A percentile compares a stretch with the other conserved stretches of the same genome.
phyloP scores from a whole-genome alignment of 1,284 basidiomycete genomes.

The Moesziomyces parantarcticus region DNA sequence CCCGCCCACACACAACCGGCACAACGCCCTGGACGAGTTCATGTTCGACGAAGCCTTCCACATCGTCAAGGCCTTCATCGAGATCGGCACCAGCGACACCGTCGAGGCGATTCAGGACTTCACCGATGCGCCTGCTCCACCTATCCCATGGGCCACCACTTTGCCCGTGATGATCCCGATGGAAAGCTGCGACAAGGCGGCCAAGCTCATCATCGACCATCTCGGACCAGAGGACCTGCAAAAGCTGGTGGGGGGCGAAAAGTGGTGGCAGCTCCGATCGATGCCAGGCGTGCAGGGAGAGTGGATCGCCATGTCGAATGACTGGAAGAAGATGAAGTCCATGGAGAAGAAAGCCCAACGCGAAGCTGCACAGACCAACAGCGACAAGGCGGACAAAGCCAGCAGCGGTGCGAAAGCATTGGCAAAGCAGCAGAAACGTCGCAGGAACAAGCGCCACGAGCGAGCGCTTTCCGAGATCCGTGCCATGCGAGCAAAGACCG shows the following conservation, averaged over 20 bases:
- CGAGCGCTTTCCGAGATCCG: slow-evolving; percentile 33
- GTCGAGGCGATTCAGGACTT: slow-evolving; percentile 66
- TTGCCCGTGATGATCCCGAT: slow-evolving; percentile 77
- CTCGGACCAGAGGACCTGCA: slow-evolving; percentile 84
- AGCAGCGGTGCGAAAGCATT: not conserved
- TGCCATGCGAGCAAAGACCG: slow-evolving; percentile 34
- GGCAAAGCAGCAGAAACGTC: slow-evolving; percentile 1
- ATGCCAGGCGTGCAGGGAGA: slow-evolving; percentile 80
- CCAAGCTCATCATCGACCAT: slow-evolving; percentile 79
- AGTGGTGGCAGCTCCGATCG: slow-evolving; percentile 85
- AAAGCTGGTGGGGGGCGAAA: slow-evolving; percentile 84
- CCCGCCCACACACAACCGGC: slow-evolving; percentile 6
- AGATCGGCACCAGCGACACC: slow-evolving; percentile 63
- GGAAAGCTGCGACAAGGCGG: slow-evolving; percentile 80
- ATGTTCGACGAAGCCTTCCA: slow-evolving; percentile 56
- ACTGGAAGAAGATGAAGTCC: slow-evolving; percentile 68
- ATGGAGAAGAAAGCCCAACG: slow-evolving; percentile 47
- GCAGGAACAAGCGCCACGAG: slow-evolving; percentile 36
- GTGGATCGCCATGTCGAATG: slow-evolving; percentile 78
- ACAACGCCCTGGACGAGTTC: slow-evolving; percentile 49
- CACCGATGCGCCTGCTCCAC: slow-evolving; percentile 82
- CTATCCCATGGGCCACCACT: slow-evolving; percentile 79
- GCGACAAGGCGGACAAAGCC: not conserved
- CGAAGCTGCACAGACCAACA: slow-evolving; percentile 4
- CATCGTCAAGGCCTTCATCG: slow-evolving; percentile 54